Percentiles rank a stretch among this genome's conserved stretches.
Conservation (phyloP, 371 early-diverging fungal species). For the Syncephalastrum racemosum region DNA sequence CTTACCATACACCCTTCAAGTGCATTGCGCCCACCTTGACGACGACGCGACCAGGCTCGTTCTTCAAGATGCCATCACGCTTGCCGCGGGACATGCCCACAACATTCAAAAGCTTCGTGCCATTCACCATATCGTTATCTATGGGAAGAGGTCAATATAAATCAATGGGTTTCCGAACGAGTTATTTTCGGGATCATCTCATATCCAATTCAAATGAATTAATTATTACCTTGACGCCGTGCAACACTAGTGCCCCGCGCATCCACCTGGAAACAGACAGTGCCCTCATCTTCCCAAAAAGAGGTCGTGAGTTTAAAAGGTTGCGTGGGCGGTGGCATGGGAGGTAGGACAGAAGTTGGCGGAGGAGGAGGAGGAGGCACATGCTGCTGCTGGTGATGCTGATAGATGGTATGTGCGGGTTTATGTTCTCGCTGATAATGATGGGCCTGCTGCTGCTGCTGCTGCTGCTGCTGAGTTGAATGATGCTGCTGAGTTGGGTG, state of each 20-base stretch:
- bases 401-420: constrained; percentile 2
- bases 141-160: constrained; percentile 3
- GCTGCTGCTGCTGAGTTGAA: constrained; percentile 8
- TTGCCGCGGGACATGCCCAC: constrained; percentile 87
- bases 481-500: neutral
- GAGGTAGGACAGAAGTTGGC: constrained; percentile 1
- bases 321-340: constrained; percentile 15
- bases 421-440: neutral
- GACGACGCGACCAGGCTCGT: constrained; percentile 80
- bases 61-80: constrained; percentile 86
- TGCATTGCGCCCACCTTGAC: constrained; percentile 88
- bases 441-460: constrained; percentile 5
- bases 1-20: constrained; percentile 86
- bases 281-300: constrained; percentile 78
- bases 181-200: too few species aligned
- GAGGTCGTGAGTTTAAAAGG: constrained; percentile 61
- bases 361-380: neutral
- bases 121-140: constrained; percentile 85
- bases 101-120: constrained; percentile 85
- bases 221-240: constrained; percentile 58
- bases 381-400: constrained; percentile 13
- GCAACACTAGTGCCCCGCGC: constrained; percentile 69
- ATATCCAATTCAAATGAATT: neutral
- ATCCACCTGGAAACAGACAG: constrained; percentile 74
- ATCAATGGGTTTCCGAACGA: neutral